Evolutionary conservation across 2,329 filamentous ascomycete species (phyloP).

Genomic region (Penicillium sumatraense): DNA sequence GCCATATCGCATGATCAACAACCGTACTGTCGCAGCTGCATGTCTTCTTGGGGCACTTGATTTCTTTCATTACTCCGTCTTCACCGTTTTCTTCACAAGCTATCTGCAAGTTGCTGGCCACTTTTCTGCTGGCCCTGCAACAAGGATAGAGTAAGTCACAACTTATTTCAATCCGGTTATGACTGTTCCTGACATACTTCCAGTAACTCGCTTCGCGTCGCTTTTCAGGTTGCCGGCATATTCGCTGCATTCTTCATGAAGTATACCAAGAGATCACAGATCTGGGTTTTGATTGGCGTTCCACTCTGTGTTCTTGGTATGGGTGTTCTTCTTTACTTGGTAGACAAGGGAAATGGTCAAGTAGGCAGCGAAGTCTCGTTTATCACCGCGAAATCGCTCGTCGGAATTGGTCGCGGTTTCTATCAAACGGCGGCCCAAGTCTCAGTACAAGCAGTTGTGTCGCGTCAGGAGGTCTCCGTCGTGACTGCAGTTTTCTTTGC

Average conservation of each 20-base stretch:
- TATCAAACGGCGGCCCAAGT: slow-evolving; percentile 41
- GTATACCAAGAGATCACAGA: slow-evolving; percentile 41
- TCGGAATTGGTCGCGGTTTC: slow-evolving; percentile 43
- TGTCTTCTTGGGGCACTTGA: slow-evolving; percentile 44
- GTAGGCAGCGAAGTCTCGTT: slow-evolving; percentile 40
- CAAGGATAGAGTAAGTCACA: slow-evolving; percentile 26
- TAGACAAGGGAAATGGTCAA: slow-evolving; percentile 27
- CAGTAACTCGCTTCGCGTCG: slow-evolving; percentile 38
- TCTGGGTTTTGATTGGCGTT: slow-evolving; percentile 37
- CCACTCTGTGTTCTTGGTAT: slow-evolving; percentile 42
- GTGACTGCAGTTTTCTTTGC: slow-evolving; percentile 44
- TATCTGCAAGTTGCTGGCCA: slow-evolving; percentile 47
- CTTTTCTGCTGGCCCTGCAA: slow-evolving; percentile 42
- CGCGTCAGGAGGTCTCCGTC: slow-evolving; percentile 41
- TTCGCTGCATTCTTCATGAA: slow-evolving; percentile 43
- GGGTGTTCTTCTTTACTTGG: slow-evolving; percentile 32
- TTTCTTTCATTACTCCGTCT: slow-evolving; percentile 41
- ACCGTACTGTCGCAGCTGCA: slow-evolving; percentile 46
- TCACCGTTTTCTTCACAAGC: slow-evolving; percentile 48
- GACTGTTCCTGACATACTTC: not conserved
- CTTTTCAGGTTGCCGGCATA: slow-evolving; percentile 45
- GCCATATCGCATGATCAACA: slow-evolving; percentile 43
- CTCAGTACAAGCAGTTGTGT: slow-evolving; percentile 41
- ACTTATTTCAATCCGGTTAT: not conserved
- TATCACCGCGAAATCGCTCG: slow-evolving; percentile 37